These are phyloP conservation scores for Pseudoturritis turrita DNA, from an alignment of 345 rosid genomes.

Conservation along the genomic window DNA sequence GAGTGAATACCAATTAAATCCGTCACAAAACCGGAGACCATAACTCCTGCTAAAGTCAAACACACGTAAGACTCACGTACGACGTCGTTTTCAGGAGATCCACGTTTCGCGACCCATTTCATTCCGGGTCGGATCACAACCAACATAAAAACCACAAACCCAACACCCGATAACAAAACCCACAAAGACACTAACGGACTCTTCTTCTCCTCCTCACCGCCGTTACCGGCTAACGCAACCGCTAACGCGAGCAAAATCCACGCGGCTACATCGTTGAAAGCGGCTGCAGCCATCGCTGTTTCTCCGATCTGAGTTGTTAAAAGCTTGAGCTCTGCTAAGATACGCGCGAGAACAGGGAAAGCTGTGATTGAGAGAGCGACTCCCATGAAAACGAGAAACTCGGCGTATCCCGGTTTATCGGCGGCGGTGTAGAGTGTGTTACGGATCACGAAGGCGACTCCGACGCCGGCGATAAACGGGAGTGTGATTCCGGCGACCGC, in stretches of 20 bases:
- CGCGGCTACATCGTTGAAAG: constrained; percentile 82
- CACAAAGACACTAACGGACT: constrained; percentile 64
- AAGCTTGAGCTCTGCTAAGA: constrained; percentile 84
- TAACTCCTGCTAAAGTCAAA: constrained; percentile 63
- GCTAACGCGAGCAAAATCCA: constrained; percentile 83
- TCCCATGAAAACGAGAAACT: constrained; percentile 80
- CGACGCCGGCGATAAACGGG: constrained; percentile 66
- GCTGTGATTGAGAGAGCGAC: constrained; percentile 94
- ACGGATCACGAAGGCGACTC: constrained; percentile 55
- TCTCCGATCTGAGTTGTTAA: constrained; percentile 66
- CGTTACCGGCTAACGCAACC: constrained; percentile 65
- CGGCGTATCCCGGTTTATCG: constrained; percentile 51
- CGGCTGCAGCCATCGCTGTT: constrained; percentile 91
- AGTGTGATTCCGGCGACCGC: constrained; percentile 69
- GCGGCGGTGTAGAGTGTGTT: constrained; percentile 36
- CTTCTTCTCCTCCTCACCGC: constrained; percentile 46
- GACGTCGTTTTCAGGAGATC: constrained; percentile 43
- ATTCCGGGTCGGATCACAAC: constrained; percentile 59
- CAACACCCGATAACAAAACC: constrained; percentile 65
- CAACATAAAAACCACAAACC: constrained; percentile 63
- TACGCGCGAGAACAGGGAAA: constrained; percentile 87
- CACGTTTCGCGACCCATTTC: constrained; percentile 62
- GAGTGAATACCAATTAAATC: constrained; percentile 80
- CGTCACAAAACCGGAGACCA: constrained; percentile 71
- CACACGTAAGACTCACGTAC: constrained; percentile 71